Conservation (phyloP, 2,329 filamentous ascomycete species). For the Byssochlamys sp. region DNA sequence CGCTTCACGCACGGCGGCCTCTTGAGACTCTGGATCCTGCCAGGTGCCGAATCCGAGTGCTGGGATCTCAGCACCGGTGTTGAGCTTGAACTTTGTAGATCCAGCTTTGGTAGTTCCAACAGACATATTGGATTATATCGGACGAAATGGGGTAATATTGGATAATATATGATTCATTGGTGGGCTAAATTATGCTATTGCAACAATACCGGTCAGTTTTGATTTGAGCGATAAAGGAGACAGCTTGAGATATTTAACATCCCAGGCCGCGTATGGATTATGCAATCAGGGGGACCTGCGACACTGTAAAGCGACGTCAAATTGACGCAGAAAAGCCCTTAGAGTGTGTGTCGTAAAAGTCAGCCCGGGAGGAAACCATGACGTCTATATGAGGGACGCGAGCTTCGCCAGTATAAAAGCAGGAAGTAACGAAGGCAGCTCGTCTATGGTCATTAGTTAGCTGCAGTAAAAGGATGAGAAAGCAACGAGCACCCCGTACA, state of each 20-base stretch:
- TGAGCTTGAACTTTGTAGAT: constrained; percentile 35
- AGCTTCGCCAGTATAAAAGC: background rate
- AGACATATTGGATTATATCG: background rate
- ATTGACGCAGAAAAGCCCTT: background rate
- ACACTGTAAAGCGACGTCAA: background rate
- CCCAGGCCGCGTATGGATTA: background rate
- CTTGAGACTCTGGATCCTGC: constrained; percentile 44
- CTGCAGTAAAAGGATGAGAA: background rate
- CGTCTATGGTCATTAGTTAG: background rate
- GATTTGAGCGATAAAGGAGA: background rate
- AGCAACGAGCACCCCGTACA: background rate
- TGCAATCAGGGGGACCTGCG: background rate
- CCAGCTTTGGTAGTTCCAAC: constrained; percentile 11
- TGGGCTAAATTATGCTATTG: background rate
- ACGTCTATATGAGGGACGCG: background rate
- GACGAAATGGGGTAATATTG: too few species aligned
- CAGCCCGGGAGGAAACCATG: background rate
- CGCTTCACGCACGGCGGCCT: constrained; percentile 39
- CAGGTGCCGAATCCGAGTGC: constrained; percentile 46
- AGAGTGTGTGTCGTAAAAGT: background rate
- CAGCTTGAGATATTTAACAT: background rate
- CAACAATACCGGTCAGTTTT: background rate
- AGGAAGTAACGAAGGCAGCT: background rate
- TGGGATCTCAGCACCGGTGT: constrained; percentile 39
- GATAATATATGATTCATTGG: too few species aligned